Evolutionary conservation across 176 grass and related monocot genomes (phyloP), one percentile per base, ranked within the genome.

Genomic region (Pharus latifolius): DNA sequence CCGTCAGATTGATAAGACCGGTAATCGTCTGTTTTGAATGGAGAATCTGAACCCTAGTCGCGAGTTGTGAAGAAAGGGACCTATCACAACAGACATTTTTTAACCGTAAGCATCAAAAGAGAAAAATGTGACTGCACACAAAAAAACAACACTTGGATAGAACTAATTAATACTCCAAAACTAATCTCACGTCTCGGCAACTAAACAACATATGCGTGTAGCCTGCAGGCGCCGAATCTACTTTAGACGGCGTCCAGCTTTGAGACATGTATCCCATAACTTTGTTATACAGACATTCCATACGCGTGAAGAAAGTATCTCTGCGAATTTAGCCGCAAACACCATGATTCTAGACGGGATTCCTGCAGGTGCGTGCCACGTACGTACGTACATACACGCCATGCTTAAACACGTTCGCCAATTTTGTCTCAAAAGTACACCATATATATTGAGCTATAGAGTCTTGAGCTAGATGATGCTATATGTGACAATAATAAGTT

Each of bases 361-460:
- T 42, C 44, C 77, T 49, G 63, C 53, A 52, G 53, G 38, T 34
- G 64, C 46, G 27, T 82, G 53, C 31, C 29, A 48, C 38, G 65
- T 19, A 60, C 46, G 11, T 42, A 48, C 38, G 65, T 19, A 60
- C 46, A 17, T 42, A 43, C 51, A 63, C 37, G 56, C 56, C 55
- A 54, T 10, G 63, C 54, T 27, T 82, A 47, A 17, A 47, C 56
- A 38, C 17, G 28, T 40, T 55, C 40, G 4, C 38, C n/a, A 27
- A 64, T 61, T 23, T 16, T 84, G 74, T 11, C 11, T 18, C 1
- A 43, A n/a, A n/a, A n/a, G n/a, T n/a, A n/a, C n/a, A n/a, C n/a
- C n/a, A n/a, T n/a, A n/a, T n/a, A n/a, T n/a, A n/a, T n/a, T n/a
- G n/a, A n/a, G n/a, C n/a, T n/a, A n/a, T n/a, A n/a, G n/a, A n/a